Evolutionary conservation across 1,284 basidiomycete species (phyloP), one percentile per base, ranked within the genome.

Genomic region (Ceratobasidium sp.): DNA sequence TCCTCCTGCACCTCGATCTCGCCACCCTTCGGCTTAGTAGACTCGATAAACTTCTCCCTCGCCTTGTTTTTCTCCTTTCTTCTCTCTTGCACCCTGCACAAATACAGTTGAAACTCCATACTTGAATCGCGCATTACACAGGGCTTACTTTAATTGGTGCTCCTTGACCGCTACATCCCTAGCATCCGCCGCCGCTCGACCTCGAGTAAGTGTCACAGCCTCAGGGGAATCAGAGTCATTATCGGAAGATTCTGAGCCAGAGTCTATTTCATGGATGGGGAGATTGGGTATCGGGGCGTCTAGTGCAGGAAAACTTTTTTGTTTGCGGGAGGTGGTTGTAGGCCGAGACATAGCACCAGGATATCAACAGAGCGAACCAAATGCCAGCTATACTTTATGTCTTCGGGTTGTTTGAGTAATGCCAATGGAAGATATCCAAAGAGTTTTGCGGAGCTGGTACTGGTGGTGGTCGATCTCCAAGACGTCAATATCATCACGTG

Each of bases 271-370:
- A 15, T 17, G 13, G 22, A 3, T 1, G 1, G 6, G 20, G 8
- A 13, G 29, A 13, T 40, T 20, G 20, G 34, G 55, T 4, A 22
- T 22, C 22, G 53, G 17, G 43, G 35, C 38, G 25, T 42, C 55
- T 20, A 57, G 27, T 13, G 20, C 55, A n/a, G 55, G 55, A 57
- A 57, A 57, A 57, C 35, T 57, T 57, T 57, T 57, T 17, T 40
- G 55, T 42, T 42, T 57, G n/a, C 35, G 35, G 25, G 15, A 12
- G 15, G 55, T 1, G 1, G 34, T 17, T 20, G 13, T 13, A 20
- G 55, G 13, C 55, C 32, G 29, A 27, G 20, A 8, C 38, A 40
- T 40, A 10, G 17, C 17, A 10, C 38, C 8, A 40, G 38, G 38
- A 40, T 40, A 40, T 17, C 38, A 8, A 40, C 8, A 40, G 38